These are phyloP conservation scores for Murraya koenigii DNA, from an alignment of 345 rosid species.

Conservation along the genomic window DNA sequence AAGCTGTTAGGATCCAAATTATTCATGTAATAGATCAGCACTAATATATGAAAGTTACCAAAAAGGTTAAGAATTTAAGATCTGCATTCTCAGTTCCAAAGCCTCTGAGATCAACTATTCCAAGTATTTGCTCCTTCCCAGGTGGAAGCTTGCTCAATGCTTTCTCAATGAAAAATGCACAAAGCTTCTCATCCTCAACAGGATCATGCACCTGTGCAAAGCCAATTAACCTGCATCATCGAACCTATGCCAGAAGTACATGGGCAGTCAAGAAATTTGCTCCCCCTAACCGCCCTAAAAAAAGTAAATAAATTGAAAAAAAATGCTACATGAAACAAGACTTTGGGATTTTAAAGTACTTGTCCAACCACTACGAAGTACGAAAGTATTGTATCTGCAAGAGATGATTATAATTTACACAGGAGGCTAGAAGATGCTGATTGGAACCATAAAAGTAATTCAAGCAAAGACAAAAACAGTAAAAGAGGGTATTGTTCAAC, in stretches of 20 bases:
- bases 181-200: slow-evolving; percentile 71
- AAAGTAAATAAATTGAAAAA: too few relatives aligned
- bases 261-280: background rate
- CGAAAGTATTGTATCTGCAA: background rate
- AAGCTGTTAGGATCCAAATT: background rate
- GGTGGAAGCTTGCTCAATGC: slow-evolving; percentile 70
- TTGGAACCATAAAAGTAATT: background rate
- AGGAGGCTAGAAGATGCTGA: background rate
- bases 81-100: slow-evolving; percentile 68
- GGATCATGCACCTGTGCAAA: slow-evolving; percentile 60
- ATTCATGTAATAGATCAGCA: background rate
- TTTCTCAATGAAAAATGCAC: slow-evolving; percentile 70
- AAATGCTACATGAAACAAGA: background rate
- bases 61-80: slow-evolving; percentile 63
- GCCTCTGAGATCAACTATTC: slow-evolving; percentile 75
- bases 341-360: background rate
- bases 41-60: slow-evolving; percentile 44
- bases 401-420: background rate
- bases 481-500: background rate
- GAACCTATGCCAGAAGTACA: slow-evolving; percentile 7
- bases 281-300: too few relatives aligned
- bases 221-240: slow-evolving; percentile 1
- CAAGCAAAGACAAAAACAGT: background rate
- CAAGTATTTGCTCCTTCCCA: slow-evolving; percentile 73
- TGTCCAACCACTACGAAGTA: background rate